Evolutionary conservation across 106 monocot genomes (phyloP), one percentile per base, ranked within the genome.

Genomic region (Posidonia australis): DNA sequence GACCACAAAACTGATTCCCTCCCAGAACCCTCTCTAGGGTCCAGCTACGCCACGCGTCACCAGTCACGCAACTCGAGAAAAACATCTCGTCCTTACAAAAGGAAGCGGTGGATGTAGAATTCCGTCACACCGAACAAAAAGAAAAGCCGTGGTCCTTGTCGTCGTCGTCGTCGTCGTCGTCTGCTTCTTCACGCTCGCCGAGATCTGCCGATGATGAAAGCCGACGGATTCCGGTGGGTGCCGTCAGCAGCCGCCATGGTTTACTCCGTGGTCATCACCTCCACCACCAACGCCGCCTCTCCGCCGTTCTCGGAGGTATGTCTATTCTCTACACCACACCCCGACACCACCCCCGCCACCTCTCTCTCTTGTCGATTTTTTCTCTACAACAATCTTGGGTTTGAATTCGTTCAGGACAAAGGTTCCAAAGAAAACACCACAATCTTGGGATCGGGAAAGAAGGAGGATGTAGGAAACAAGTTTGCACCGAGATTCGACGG

Each of bases 401-500:
- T n/a, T n/a, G n/a, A n/a, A 23, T 25, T 25, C 20, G 24, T 25
- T 14, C 54, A 55, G 54, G 54, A 55, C 3, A 25, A 21, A 10
- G 0, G n/a, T 4, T 23, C 24, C 18, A 14, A 14, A n/a, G 24
- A 4, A 3, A 25, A 55, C 3, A 1, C 24, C 54, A 7, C 54
- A 13, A 24, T 11, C 0, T 5, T 9, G 3, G 48, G n/a, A 16
- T 49, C 48, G 2, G n/a, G 48, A 36, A 36, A 36, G 36, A 36
- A 11, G 14, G 48, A 49, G 48, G 48, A 49, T 2, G 3, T 49
- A 11, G 17, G 48, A n/a, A 49, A 11, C 48, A 21, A 9, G 54
- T 55, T 55, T 24, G 54, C 20, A 24, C 54, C 54, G 10, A 9
- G 54, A 55, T 55, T 55, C 22, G 24, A 55, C 54, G 54, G 54